Base-by-base conservation (phyloP, 805 yeast genomes). In the Pichia cabralensis region DNA sequence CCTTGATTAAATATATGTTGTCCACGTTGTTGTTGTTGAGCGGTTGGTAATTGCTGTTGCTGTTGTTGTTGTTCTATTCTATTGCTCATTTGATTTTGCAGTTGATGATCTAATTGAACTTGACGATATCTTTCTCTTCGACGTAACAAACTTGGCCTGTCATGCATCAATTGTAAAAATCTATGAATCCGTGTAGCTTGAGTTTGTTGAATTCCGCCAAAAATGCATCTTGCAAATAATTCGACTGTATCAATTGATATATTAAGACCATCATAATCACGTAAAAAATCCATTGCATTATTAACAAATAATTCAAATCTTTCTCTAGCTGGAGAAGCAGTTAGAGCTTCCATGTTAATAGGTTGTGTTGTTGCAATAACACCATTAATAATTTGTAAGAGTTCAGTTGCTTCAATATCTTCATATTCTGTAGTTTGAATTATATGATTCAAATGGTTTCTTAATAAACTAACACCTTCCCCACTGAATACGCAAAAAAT, bases 401-500 rank as follows among this genome's bases (percentile, higher is more conserved):
- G 36, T 35, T 56, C 61, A 15, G 48, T 49, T 5, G 52, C 50
- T 35, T 55, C 61, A 8, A 55, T 36, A 30, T 48, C 58, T 15
- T 48, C 53, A 32, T 48, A 55, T 29, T 52, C 55, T 7, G 58
- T 54, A 9, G 53, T 43, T 44, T 54, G 58, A 35, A 53, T 53
- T 22, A 55, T 37, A 28, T 48, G 48, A 13, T 46, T 76, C 30
- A 89, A 65, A 52, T 80, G 78, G 26, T 72, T 75, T 42, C 96
- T 71, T 42, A 89, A 65, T 40, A 74, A 73, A 31, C 65, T 71
- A 13, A 92, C 95, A 8, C 96, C 96, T 40, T 72, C 74, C 2
- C 97, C 97, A 22, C 89, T 78, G 52, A 86, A 92, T 10, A 89
- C 98, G 61, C 97, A 89, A 51, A 92, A 89, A 31, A 82, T 68